Conservation (phyloP, 2,329 filamentous ascomycete species). For the Talaromyces rugulosus region DNA sequence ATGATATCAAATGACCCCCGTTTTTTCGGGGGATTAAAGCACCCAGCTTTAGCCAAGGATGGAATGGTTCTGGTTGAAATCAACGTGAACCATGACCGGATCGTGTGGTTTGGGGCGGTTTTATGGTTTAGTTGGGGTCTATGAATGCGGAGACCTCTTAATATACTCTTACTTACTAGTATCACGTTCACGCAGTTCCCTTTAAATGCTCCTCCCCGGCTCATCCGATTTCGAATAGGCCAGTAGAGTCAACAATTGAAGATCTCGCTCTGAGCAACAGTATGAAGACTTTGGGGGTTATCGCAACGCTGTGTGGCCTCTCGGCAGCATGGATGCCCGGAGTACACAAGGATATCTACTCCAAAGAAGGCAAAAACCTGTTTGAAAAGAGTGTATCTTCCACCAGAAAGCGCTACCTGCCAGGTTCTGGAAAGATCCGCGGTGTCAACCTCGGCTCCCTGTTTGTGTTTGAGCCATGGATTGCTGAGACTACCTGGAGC, state of each 20-base stretch:
- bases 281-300: not conserved
- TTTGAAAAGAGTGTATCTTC: conserved; percentile 7
- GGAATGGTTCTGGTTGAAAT: not conserved
- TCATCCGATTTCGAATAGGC: not conserved
- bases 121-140: not conserved
- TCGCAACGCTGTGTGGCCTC: conserved; percentile 6
- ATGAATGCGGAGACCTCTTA: not conserved
- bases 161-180: not conserved
- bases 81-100: not conserved
- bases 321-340: conserved; percentile 12
- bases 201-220: not conserved
- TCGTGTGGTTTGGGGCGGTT: not conserved
- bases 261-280: not conserved
- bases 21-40: not conserved
- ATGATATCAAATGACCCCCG: not conserved
- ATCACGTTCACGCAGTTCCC: not conserved
- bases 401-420: conserved; percentile 9
- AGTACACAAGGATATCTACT: conserved; percentile 10
- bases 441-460: conserved; percentile 54
- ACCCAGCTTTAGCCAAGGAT: not conserved
- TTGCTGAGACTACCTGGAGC: conserved; percentile 44
- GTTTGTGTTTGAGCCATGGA: conserved; percentile 55
- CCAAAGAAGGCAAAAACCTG: conserved; percentile 8
- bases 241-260: not conserved
- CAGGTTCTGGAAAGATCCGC: conserved; percentile 41